phyloP scores from a whole-genome alignment of 2,329 filamentous ascomycete genomes.

The Penicillium rolfsii region DNA sequence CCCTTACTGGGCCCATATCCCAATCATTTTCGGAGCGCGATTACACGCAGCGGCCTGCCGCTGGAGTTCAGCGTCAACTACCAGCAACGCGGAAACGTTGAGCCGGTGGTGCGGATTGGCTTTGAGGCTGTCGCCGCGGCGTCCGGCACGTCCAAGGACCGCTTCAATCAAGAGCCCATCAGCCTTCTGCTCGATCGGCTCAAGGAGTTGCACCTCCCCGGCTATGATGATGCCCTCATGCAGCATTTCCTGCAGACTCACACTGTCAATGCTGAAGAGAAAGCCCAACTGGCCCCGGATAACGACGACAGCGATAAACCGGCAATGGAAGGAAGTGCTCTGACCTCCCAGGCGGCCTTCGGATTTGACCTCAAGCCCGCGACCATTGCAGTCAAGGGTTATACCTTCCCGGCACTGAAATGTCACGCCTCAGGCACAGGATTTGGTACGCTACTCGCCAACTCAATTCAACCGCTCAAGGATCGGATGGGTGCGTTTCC shows the following conservation, averaged over 20 bases:
- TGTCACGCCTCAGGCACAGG: background rate
- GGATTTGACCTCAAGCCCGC: slow-evolving; percentile 22
- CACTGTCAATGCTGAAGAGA: background rate
- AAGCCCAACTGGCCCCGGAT: too few species aligned
- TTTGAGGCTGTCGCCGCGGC: slow-evolving; percentile 14
- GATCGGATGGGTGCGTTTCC: background rate
- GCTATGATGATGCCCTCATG: background rate
- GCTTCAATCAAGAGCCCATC: background rate
- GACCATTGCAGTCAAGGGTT: slow-evolving; percentile 22
- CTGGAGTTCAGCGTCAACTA: slow-evolving; percentile 29
- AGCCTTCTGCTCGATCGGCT: too few species aligned
- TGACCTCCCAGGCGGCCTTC: slow-evolving; percentile 21
- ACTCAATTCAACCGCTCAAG: background rate
- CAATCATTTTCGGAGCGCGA: slow-evolving; percentile 10
- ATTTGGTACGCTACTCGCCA: background rate
- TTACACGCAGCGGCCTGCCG: slow-evolving; percentile 24
- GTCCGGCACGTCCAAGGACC: slow-evolving; percentile 11
- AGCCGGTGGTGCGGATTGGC: slow-evolving; percentile 19
- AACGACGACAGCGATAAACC: too few species aligned
- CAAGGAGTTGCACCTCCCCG: background rate
- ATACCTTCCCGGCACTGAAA: slow-evolving; percentile 23
- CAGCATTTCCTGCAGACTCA: background rate
- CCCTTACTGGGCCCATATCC: slow-evolving; percentile 25
- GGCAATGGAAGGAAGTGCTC: background rate
- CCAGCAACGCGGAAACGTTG: slow-evolving; percentile 12